Evolutionary conservation across 1,139 yeast species (phyloP).

Genomic region (Debaryomycetaceae sp.): DNA sequence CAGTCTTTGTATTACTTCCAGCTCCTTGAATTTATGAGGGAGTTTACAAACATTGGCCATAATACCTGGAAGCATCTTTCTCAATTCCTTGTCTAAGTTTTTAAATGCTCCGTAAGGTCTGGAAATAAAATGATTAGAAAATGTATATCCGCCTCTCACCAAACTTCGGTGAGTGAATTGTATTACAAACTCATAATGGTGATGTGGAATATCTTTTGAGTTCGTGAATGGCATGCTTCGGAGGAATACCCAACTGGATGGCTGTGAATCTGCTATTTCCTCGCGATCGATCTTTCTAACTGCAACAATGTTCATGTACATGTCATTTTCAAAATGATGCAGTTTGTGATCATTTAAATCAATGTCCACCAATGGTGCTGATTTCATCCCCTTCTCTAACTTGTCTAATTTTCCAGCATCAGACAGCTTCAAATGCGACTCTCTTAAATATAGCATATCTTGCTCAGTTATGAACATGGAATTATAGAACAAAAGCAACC

Average conservation of each 20-base stretch:
- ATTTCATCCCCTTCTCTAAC: slow-evolving; percentile 17
- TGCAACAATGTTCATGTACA: slow-evolving; percentile 63
- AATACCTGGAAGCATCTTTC: slow-evolving; percentile 64
- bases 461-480: slow-evolving; percentile 67
- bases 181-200: slow-evolving; percentile 44
- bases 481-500: slow-evolving; percentile 66
- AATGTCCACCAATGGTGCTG: slow-evolving; percentile 6
- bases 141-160: slow-evolving; percentile 17
- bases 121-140: slow-evolving; percentile 44
- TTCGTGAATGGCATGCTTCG: not conserved
- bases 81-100: slow-evolving; percentile 49
- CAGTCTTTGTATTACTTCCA: slow-evolving; percentile 20
- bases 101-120: slow-evolving; percentile 68
- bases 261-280: not conserved
- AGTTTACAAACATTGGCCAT: slow-evolving; percentile 53
- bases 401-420: slow-evolving; percentile 52
- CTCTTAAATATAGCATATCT: slow-evolving; percentile 50
- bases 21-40: slow-evolving; percentile 52
- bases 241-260: not conserved
- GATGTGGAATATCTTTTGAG: slow-evolving; percentile 21
- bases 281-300: slow-evolving; percentile 37
- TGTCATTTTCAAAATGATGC: slow-evolving; percentile 52
- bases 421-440: slow-evolving; percentile 49
- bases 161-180: slow-evolving; percentile 28
- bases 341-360: slow-evolving; percentile 34